phyloP scores from a whole-genome alignment of 2,329 filamentous ascomycete species.

The Diaporthe citrichinensis region DNA sequence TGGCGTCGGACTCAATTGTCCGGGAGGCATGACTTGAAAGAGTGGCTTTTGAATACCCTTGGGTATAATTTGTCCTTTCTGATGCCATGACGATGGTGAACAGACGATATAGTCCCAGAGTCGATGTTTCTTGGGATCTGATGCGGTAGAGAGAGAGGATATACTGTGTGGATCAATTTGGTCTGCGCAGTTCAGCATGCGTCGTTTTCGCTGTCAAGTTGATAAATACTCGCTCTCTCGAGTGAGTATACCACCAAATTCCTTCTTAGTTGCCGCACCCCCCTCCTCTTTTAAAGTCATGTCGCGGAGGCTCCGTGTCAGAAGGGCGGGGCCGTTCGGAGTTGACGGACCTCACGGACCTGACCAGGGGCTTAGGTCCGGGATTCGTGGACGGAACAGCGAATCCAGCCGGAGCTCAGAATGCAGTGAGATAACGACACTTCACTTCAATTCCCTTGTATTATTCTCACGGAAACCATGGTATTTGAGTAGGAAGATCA shows the following conservation, averaged over 20 bases:
- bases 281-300: no score
- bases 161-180: background rate
- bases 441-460: no score
- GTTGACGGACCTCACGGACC: background rate
- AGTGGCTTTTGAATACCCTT: slow-evolving; percentile 35
- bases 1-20: slow-evolving; percentile 35
- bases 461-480: no score
- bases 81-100: background rate
- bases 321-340: background rate
- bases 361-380: background rate
- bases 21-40: slow-evolving; percentile 35
- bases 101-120: background rate
- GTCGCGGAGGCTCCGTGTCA: background rate
- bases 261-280: background rate
- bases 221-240: rapidly evolving
- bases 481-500: no score
- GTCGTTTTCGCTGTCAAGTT: background rate
- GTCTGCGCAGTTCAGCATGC: background rate
- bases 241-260: background rate
- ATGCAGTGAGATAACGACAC: background rate
- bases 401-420: background rate
- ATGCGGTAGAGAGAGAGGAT: background rate
- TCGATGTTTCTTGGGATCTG: background rate
- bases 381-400: background rate
- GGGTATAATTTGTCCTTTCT: slow-evolving; percentile 16